Evolutionary conservation across 768 basidiomycete genomes (phyloP).

Genomic region (Tricholoma flavovirens): DNA sequence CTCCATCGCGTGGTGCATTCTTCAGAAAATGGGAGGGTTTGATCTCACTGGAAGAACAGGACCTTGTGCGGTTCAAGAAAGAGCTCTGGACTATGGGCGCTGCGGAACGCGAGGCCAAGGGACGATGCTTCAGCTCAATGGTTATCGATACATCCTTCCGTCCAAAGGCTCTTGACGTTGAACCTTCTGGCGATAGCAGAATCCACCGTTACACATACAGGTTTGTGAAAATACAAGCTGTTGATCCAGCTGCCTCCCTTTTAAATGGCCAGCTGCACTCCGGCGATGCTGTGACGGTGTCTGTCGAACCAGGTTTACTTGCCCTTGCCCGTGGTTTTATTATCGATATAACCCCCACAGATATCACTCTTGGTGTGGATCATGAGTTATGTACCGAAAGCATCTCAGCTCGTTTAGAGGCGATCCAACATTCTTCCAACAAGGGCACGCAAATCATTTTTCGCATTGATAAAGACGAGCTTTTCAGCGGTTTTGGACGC

Average conservation of each 20-base stretch:
- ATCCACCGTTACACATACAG: conserved; percentile 79
- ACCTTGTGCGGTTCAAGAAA: conserved; percentile 75
- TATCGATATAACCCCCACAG: conserved; percentile 55
- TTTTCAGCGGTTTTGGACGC: conserved; percentile 79
- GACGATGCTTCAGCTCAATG: conserved; percentile 85
- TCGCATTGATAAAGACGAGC: conserved; percentile 92
- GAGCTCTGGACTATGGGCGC: conserved; percentile 94
- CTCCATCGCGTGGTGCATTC: conserved; percentile 58
- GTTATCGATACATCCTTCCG: conserved; percentile 44
- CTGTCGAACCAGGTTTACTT: conserved; percentile 81
- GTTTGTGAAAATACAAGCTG: conserved; percentile 40
- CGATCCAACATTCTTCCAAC: conserved; percentile 4
- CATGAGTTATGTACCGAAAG: conserved; percentile 55
- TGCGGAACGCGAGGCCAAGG: conserved; percentile 68
- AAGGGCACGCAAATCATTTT: conserved; percentile 43
- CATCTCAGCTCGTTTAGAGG: conserved; percentile 36
- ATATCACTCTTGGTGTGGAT: conserved; percentile 77
- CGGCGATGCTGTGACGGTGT: conserved; percentile 83
- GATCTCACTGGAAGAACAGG: conserved; percentile 81
- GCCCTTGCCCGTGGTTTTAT: conserved; percentile 84
- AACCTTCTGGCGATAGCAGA: conserved; percentile 35
- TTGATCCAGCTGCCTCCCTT: conserved; percentile 17
- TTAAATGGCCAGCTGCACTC: conserved; percentile 72
- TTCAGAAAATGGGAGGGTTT: conserved; percentile 90
- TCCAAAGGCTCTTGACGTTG: conserved; percentile 13